Conservation (phyloP, 2,329 filamentous ascomycete genomes). For the Hypoxylon sp. region DNA sequence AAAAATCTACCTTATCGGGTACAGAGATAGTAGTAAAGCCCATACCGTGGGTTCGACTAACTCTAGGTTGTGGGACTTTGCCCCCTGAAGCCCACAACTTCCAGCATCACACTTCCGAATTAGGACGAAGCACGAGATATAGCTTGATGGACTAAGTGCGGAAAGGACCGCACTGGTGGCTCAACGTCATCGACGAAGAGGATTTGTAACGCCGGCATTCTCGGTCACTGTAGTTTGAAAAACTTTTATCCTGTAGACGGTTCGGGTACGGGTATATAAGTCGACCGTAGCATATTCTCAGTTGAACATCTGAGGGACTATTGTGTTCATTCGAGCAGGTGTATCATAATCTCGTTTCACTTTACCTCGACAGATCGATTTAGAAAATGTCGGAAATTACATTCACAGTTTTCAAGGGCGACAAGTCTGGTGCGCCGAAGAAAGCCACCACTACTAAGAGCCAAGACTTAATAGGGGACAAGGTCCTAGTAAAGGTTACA, state of each 20-base stretch:
- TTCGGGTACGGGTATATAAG: neutral
- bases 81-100: conserved; percentile 23
- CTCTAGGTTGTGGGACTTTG: conserved; percentile 22
- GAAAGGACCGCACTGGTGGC: conserved; percentile 19
- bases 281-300: neutral
- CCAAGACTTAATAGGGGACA: conserved; percentile 62
- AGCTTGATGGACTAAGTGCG: conserved; percentile 18
- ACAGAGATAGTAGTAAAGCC: neutral
- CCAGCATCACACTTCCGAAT: conserved; percentile 4
- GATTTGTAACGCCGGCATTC: conserved; percentile 21
- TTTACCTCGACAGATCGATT: neutral
- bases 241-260: conserved; percentile 11
- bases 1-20: neutral
- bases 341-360: neutral
- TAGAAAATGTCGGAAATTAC: conserved; percentile 44
- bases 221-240: conserved; percentile 16
- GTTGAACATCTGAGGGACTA: no score
- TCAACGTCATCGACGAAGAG: conserved; percentile 23
- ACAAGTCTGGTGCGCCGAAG: conserved; percentile 69
- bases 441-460: conserved; percentile 64
- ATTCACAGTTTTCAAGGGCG: conserved; percentile 77
- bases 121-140: neutral
- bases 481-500: conserved; percentile 75
- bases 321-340: neutral
- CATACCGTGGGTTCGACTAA: neutral